phyloP scores from a whole-genome alignment of 2,329 filamentous ascomycete genomes.

The Microsporum audouinii region DNA sequence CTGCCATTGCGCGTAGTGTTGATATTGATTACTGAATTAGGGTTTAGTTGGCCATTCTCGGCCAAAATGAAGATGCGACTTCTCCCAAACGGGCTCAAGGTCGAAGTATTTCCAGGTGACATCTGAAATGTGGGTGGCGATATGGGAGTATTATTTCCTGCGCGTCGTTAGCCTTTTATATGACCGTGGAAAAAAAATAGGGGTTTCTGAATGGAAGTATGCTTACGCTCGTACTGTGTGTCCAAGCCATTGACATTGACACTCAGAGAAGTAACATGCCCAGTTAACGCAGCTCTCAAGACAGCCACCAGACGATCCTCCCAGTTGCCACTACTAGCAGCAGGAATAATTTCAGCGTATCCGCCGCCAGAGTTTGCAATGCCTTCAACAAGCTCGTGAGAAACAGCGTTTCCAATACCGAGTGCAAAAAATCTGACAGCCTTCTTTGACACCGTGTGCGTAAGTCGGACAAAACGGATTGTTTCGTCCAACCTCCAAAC shows the following conservation, averaged over 20 bases:
- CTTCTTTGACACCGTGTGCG: slow-evolving; percentile 23
- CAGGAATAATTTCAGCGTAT: slow-evolving; percentile 17
- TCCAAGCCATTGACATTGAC: background rate
- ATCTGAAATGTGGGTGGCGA: background rate
- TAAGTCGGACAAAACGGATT: slow-evolving; percentile 3
- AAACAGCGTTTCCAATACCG: slow-evolving; percentile 45
- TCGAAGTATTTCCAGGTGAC: background rate
- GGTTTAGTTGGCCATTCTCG: background rate
- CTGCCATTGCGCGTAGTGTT: background rate
- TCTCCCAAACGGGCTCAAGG: background rate
- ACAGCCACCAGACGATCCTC: background rate
- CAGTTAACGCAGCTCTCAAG: background rate
- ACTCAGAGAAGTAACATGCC: background rate
- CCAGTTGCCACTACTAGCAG: background rate
- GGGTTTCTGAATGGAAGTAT: background rate
- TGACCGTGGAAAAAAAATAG: background rate
- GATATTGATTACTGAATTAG: background rate
- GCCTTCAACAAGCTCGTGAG: slow-evolving; percentile 48
- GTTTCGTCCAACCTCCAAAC: slow-evolving; percentile 7
- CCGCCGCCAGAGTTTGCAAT: slow-evolving; percentile 48
- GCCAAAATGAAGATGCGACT: background rate
- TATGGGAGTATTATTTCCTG: background rate
- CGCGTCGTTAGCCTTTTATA: too few relatives aligned
- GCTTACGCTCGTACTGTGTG: background rate
- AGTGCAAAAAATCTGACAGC: slow-evolving; percentile 44